Evolutionary conservation across 352 stramenopile species (phyloP), one percentile per base, ranked within the genome.

Genomic region (Phytophthora ramorum): DNA sequence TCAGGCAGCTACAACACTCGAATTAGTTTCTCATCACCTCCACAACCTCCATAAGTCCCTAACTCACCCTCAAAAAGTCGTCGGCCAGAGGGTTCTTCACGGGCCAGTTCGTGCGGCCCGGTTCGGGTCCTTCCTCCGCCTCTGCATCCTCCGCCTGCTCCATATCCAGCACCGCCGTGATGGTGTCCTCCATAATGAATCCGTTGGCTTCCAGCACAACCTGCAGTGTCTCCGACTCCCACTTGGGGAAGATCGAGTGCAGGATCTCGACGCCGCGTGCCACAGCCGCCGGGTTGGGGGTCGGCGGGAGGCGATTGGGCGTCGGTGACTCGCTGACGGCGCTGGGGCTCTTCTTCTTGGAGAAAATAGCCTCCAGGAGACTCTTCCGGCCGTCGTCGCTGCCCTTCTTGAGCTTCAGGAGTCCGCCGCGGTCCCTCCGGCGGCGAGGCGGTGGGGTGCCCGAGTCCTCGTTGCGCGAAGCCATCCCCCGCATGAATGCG

Each of bases 131-230:
- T 38, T 38, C 30, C 10, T 48, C 19, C 37, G 37, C 14, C 17
- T 58, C 30, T 10, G 49, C 34, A 0, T 65, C 54, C 32, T 92
- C 81, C 0, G 73, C 69, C 44, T 86, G 73, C 54, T 96, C 86
- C 84, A 96, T 93, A 19, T 78, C 76, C 26, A 96, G 58, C 38
- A 96, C 86, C 7, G 84, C 75, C 10, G 85, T 78, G 57, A 96
- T 96, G 8, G 87, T 83, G 10, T 91, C 83, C 45, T 96, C 87
- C 83, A 96, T 93, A 32, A 91, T 75, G 38, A 83, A 94, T 9
- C 69, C 77, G 58, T 93, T 90, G 12, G 77, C 76, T 44, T 94
- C 87, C 17, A 96, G 75, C 55, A 96, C 75, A 24, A 91, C 78
- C 17, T 87, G 75, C 60, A 96, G 48, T 20, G 84, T 78, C 51